Evolutionary conservation across 768 basidiomycete species (phyloP), one percentile per base, ranked within the genome.

Genomic region (Mycena chlorophos): DNA sequence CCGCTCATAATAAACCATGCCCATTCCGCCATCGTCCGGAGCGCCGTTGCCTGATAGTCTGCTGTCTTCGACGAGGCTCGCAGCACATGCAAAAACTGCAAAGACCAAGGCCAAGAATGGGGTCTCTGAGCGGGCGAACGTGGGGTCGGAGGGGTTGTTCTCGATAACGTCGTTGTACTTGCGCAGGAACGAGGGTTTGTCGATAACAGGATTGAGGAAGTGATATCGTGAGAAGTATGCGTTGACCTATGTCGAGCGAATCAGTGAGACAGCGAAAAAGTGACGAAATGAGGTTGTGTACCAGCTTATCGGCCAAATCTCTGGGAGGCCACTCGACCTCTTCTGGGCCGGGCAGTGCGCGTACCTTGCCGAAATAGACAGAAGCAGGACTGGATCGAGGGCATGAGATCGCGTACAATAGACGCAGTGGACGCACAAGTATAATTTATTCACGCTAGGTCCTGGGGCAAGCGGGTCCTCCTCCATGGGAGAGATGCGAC

Each of bases 1-100:
- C 89, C 89, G 85, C 75, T 94, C 91, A 69, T 92, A 92, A 70
- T 85, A 94, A 16, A 89, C 78, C 91, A 92, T 90, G 26, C 89
- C 91, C 82, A 91, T 88, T 19, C 91, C 92, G 45, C 88, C 91
- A 57, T 89, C 88, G 60, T 89, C 89, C 17, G 73, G 71, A 38
- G 78, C 78, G 51, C 84, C 83, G 29, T 78, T 80, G 51, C 73
- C 75, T 38, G 75, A 66, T 47, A 91, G 70, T 48, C 91, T 85
- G 22, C 82, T 74, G 67, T 93, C 92, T 49, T 87, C 81, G 16
- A 94, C 81, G 34, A 93, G 78, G 62, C 85, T 82, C 25, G 92
- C 89, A 5, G 91, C 84, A 60, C 91, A 88, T n/a, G 94, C 90
- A 67, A 94, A 95, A 25, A 94, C 79, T n/a, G 91, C 86, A 65